Evolutionary conservation across 2,329 filamentous ascomycete genomes (phyloP), one percentile per base, ranked within the genome.

Genomic region (Xylariaceae sp.): DNA sequence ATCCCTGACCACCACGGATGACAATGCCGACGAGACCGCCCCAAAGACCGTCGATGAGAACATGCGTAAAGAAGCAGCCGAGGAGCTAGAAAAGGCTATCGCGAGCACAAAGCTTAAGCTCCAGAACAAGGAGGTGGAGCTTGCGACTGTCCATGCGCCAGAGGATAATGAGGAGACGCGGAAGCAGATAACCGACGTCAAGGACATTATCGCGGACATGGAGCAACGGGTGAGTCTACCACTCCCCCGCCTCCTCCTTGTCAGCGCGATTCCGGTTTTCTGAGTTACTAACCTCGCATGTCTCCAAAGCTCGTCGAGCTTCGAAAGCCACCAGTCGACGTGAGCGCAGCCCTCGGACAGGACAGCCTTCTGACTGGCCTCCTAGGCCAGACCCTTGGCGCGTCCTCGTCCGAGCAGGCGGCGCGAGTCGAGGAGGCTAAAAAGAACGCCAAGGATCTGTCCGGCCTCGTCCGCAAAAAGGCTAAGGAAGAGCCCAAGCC

Each of bases 121-220:
- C 36, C 76, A 85, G 63, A 82, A 80, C 62, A 87, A 88, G 67
- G 83, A 89, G 66, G 80, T 83, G 5, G 80, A 84, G 44, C 75
- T 91, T 6, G 77, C 80, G 1, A 80, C 81, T 26, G 76, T 80
- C 56, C 80, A 83, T 50, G 80, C 80, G 51, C 81, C 83, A 29
- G 84, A 87, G 64, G 85, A 88, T 55, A 85, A 85, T 59, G 85
- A 87, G 47, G 66, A 81, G 57, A 80, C 80, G 40, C 76, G 82
- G 62, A 76, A 76, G 57, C 77, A 80, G 55, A 87, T 94, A 56
- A 71, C 76, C 49, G 87, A 94, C 57, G 86, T 89, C 60, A 88
- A 88, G 71, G 86, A 91, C 56, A 83, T 94, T 61, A 79, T 92
- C 45, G 79, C 80, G 49, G 89, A 94, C 61, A 89, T 94, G 82